Base-by-base conservation (phyloP, 2,329 filamentous ascomycete species). In the Colletotrichum godetiae region DNA sequence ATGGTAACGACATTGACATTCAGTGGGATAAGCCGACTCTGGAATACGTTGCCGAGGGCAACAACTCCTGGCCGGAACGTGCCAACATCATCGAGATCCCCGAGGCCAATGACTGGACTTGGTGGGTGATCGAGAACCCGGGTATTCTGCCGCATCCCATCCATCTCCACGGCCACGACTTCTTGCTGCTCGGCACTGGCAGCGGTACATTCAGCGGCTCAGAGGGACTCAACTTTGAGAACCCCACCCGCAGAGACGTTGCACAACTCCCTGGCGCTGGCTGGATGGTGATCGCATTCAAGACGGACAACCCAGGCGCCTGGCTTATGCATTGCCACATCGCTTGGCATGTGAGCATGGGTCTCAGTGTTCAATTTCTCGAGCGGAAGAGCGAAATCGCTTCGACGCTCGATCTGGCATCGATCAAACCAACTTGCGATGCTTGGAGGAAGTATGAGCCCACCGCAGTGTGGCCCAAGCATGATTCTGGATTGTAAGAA, bases 351-450 rank as follows among this genome's bases (percentile, higher is more conserved):
- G 81, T 86, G 29, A 80, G 78, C 68, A 83, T 84, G 70, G 87
- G 86, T 37, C 82, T 90, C 15, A 85, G 83, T 10, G 79, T 89
- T 37, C 87, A 90, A 77, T 89, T 90, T 77, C 76, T 90, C 46
- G 89, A 81, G 77, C 77, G 78, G 52, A 66, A 70, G 71, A 55
- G 61, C 53, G 75, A 77, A 5, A 77, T 77, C 46, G 62, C 71
- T 22, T 15, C 29, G 5, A n/a, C 46, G 24, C 10, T 77, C 66
- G 13, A 74, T 35, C 56, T 77, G 57, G 24, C 69, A 42, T 49
- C 74, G 27, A 29, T 77, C n/a, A 31, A 58, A 11, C 72, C 74
- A 3, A 77, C 66, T 8, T 77, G 76, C 46, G 46, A 73, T 15
- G 72, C 66, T 13, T 77, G 76, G 76, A 74, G 68, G 61, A 57